Base-by-base conservation (phyloP, 2,329 filamentous ascomycete species). In the Pseudogymnoascus sp. region DNA sequence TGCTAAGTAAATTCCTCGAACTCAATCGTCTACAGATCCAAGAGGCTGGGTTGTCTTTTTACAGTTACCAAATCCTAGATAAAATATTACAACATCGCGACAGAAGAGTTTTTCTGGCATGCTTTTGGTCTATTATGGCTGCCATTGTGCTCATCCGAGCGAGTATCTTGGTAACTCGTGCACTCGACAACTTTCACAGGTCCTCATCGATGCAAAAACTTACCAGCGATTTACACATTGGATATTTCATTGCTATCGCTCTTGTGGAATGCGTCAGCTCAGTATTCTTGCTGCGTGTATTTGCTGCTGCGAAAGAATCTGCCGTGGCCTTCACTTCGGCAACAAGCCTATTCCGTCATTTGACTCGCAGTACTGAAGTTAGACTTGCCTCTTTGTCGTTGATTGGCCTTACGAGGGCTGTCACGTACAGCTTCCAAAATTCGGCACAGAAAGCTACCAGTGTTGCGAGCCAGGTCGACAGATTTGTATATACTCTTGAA, bases 91-190 rank as follows among this genome's bases (percentile, higher is more conserved):
- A 77, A 63, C 77, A 79, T 61, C 68, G 67, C n/a, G 69, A 69
- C 15, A 72, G 73, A 65, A 71, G 76, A 1, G 73, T 81, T 3
- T 84, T 84, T 64, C 76, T 80, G 40, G 71, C 72, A 3, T 77
- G 87, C 4, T 82, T 87, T 67, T 87, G 84, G 66, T 80, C 79
- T 3, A 83, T 87, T 66, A 74, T 87, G 36, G 74, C 79, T 1
- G 74, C 83, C 9, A 82, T 85, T 38, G 70, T 74, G 1, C 72
- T 79, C 0, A 78, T 86, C 40, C 80, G 83, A 53, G 69, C 79
- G 9, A 66, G 70, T 13, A 78, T 79, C 42, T 69, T 74, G 11
- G 67, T 71, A 3, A 68, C 70, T 1, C 69, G 77, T 26, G 69
- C 72, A 40, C 36, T 40, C 36, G 36, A 40, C 36, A 40, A 40